These are phyloP conservation scores for Stephanodiscus triporus DNA, from an alignment of 108 stramenopile species.

Conservation along the genomic window DNA sequence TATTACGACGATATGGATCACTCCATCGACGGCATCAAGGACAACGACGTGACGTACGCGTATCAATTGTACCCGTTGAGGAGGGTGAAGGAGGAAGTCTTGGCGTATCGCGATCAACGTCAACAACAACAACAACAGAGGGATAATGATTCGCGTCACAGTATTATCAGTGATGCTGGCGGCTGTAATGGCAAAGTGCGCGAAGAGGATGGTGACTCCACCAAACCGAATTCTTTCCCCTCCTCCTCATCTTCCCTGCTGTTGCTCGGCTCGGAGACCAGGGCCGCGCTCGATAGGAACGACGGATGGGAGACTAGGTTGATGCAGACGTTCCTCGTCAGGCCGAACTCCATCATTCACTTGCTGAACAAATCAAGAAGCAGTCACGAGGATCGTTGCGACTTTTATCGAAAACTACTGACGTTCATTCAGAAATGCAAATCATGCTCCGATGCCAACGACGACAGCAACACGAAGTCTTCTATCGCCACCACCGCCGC, in stretches of 20 bases:
- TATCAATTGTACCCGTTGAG: constrained; percentile 56
- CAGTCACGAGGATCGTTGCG: constrained; percentile 45
- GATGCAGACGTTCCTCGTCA: constrained; percentile 30
- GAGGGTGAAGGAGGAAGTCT: constrained; percentile 41
- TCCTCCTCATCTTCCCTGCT: constrained; percentile 1
- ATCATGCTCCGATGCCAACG: constrained; percentile 43
- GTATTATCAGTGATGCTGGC: neutral
- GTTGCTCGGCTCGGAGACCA: constrained; percentile 50
- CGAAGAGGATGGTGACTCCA: neutral
- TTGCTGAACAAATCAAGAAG: constrained; percentile 47
- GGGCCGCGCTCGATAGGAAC: constrained; percentile 46
- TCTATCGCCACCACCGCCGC: too few species aligned
- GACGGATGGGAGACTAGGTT: constrained; percentile 63
- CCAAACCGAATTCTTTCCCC: neutral
- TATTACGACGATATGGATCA: constrained; percentile 47
- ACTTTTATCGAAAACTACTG: constrained; percentile 57
- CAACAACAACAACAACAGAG: neutral
- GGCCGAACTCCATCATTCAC: constrained; percentile 2
- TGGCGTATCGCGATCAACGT: constrained; percentile 11
- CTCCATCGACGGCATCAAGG: constrained; percentile 64
- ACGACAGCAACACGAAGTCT: too few species aligned
- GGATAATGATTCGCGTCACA: neutral
- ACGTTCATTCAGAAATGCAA: constrained; percentile 61
- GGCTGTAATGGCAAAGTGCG: neutral
- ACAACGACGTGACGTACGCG: constrained; percentile 69